phyloP scores from a whole-genome alignment of 2,329 filamentous ascomycete genomes.

The Pseudogymnoascus verrucosus region DNA sequence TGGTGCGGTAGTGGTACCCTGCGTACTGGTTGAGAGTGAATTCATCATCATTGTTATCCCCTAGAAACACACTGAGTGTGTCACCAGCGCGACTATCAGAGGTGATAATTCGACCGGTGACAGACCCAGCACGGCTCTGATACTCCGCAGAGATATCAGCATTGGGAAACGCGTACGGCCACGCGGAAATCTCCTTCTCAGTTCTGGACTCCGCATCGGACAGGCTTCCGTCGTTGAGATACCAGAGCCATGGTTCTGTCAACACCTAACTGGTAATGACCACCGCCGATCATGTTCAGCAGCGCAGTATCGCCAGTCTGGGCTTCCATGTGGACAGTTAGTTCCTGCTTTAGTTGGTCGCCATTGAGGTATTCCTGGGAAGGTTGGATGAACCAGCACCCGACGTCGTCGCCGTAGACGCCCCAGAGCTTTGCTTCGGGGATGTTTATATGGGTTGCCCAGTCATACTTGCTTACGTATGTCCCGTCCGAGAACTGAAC shows the following conservation, averaged over 20 bases:
- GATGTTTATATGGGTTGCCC: constrained; percentile 29
- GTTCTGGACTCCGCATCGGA: constrained; percentile 34
- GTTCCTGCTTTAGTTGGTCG: constrained; percentile 44
- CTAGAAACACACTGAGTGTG: constrained; percentile 37
- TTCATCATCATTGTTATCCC: constrained; percentile 36
- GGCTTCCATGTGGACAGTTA: constrained; percentile 44
- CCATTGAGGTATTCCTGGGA: constrained; percentile 46
- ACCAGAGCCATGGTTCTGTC: constrained; percentile 36
- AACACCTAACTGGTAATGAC: constrained; percentile 35
- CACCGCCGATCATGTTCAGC: constrained; percentile 47
- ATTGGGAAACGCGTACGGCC: constrained; percentile 42
- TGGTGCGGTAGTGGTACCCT: constrained; percentile 41
- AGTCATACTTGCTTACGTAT: constrained; percentile 25
- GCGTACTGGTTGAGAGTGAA: constrained; percentile 40
- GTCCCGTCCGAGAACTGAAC: too few relatives aligned
- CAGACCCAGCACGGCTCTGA: constrained; percentile 35
- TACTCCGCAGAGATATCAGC: constrained; percentile 30
- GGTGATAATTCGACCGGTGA: constrained; percentile 36
- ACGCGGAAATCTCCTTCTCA: constrained; percentile 34
- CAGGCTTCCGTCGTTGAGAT: constrained; percentile 39
- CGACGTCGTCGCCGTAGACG: constrained; percentile 40
- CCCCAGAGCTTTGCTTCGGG: constrained; percentile 37
- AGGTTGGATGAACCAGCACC: constrained; percentile 44
- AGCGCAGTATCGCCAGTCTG: constrained; percentile 43
- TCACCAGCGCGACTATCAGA: constrained; percentile 41